A percentile compares a stretch with the other conserved stretches of the same genome.
These are phyloP conservation scores for Aspergillus funiculosus DNA, from an alignment of 495 filamentous ascomycete genomes.

Conservation along the genomic window DNA sequence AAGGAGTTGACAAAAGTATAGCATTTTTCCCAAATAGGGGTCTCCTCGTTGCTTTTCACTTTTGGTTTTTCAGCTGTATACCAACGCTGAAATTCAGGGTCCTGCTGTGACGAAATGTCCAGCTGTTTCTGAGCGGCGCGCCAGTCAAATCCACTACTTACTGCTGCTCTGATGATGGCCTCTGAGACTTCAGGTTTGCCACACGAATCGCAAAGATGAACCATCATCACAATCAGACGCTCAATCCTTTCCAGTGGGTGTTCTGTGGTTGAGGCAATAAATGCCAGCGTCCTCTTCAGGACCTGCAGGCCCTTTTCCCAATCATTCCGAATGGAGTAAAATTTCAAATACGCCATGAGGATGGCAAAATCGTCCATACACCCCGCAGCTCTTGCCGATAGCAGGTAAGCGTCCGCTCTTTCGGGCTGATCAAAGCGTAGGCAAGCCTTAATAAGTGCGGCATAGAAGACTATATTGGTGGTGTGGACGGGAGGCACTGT, in stretches of 20 bases:
- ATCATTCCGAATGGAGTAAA: constrained; percentile 36
- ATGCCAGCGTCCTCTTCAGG: constrained; percentile 33
- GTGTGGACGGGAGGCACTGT: constrained; percentile 33
- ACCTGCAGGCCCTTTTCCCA: constrained; percentile 34
- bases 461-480: constrained; percentile 33
- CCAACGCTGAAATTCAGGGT: constrained; percentile 28
- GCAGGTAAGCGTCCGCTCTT: constrained; percentile 40
- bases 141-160: constrained; percentile 36
- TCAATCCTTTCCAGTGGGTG: constrained; percentile 24
- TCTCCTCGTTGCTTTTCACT: constrained; percentile 14
- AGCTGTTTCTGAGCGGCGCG: constrained; percentile 20
- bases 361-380: constrained; percentile 39
- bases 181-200: constrained; percentile 26
- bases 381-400: constrained; percentile 31
- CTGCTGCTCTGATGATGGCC: constrained; percentile 32
- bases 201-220: constrained; percentile 36
- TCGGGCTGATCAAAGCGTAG: constrained; percentile 42
- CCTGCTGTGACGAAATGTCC: constrained; percentile 25
- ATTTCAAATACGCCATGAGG: constrained; percentile 34
- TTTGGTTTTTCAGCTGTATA: constrained; percentile 18
- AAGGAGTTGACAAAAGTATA: constrained; percentile 29
- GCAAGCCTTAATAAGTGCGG: constrained; percentile 31
- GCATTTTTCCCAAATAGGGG: constrained; percentile 33
- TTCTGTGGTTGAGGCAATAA: constrained; percentile 32
- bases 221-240: constrained; percentile 36